Evolutionary conservation across 345 rosid species (phyloP).

Genomic region (Citrus medica): DNA sequence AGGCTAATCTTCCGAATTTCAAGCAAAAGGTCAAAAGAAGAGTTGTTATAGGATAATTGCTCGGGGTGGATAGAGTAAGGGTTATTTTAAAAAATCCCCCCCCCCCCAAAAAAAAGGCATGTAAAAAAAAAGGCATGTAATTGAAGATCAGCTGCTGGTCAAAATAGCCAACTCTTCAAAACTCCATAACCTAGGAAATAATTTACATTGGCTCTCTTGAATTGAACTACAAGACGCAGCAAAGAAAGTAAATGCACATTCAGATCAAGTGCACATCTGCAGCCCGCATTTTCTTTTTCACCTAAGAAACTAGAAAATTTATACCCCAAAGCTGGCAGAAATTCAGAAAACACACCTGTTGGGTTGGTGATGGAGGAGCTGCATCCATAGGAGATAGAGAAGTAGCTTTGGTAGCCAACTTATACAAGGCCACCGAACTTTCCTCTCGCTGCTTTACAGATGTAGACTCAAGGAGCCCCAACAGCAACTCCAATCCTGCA

Average conservation of each 20-base stretch:
- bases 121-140: not conserved
- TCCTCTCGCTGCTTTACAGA: slow-evolving; percentile 48
- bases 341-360: slow-evolving; percentile 33
- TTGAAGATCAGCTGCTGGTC: not conserved
- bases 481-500: slow-evolving; percentile 52
- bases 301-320: not conserved
- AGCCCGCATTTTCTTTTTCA: no score
- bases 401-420: slow-evolving; percentile 51
- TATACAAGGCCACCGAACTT: slow-evolving; percentile 52
- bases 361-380: slow-evolving; percentile 66
- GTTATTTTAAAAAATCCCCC: not conserved
- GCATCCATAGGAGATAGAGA: slow-evolving; percentile 46
- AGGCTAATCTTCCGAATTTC: not conserved
- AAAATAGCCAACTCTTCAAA: not conserved
- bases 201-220: not conserved
- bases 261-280: not conserved
- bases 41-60: not conserved
- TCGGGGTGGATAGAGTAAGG: no score
- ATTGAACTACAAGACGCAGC: not conserved
- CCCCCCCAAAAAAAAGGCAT: not conserved
- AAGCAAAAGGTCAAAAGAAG: not conserved
- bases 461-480: slow-evolving; percentile 56
- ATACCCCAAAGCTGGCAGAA: not conserved
- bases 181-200: not conserved
- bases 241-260: not conserved